Evolutionary conservation across 257 asterid genomes (phyloP), one percentile per base, ranked within the genome.

Genomic region (Jasminum sambac): DNA sequence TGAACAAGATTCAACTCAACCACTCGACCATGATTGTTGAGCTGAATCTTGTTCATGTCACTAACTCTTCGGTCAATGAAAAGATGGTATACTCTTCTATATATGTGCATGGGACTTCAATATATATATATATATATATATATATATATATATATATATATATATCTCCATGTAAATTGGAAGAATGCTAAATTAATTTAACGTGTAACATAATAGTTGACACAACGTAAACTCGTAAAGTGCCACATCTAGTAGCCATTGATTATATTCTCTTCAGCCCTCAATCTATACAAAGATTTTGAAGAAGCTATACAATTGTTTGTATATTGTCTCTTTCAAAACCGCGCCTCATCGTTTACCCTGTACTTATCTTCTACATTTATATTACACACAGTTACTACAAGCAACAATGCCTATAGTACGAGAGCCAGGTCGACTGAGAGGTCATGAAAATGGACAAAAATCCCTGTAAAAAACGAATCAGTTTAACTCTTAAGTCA

Each of bases 381-480:
- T n/a, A n/a, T n/a, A n/a, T n/a, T n/a, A n/a, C n/a, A n/a, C n/a
- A n/a, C 62, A 21, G 25, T 9, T 55, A 21, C 19, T 55, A 19
- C 14, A 8, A 55, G 26, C 62, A 55, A 10, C 62, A 55, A 10
- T 55, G 11, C 16, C 1, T 17, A 16, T 59, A 8, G 38, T 44
- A 46, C 30, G 74, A 34, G 41, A 42, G 41, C 72, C 69, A 5
- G 24, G 21, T 39, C 40, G 3, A 71, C 68, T 12, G 38, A 64
- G 72, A 50, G 11, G 62, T 13, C 38, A 59, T 48, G 25, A 36
- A 66, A 43, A 30, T 42, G 72, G 38, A 68, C 41, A 30, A 37
- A 72, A 43, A 30, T 69, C 74, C 87, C 90, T 84, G 83, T 76
- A 52, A 60, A 55, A 61, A 72, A 70, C 4, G 23, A 36, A 34